Evolutionary conservation across 1,284 basidiomycete genomes (phyloP), one percentile per base, ranked within the genome.

Genomic region (Xanthoconium separans): DNA sequence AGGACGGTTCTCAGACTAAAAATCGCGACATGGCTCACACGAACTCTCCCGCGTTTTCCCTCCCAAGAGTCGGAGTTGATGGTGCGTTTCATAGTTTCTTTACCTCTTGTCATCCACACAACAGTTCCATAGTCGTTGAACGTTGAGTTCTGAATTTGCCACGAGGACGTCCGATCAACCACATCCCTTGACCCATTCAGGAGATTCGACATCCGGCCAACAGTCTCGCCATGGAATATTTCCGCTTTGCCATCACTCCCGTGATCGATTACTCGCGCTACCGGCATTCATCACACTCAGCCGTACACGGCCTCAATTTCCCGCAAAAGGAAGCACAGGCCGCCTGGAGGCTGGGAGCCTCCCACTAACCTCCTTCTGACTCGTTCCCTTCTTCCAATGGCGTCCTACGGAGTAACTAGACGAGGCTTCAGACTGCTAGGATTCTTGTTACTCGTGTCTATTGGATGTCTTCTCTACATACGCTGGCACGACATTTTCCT

Each of bases 361-460:
- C 29, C 53, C 41, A 37, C 20, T 24, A 22, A 41, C 48, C 4
- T 33, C 34, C 13, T 45, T n/a, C 36, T 16, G n/a, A n/a, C 16
- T 6, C 36, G 29, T 12, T 41, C 27, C 40, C 27, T 27, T 34
- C 39, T 42, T 41, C 15, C 46, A 15, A 70, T 70, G 65, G 8
- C 46, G 34, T 63, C 61, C 33, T 59, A 54, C 41, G 24, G 56
- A 15, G 34, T 71, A 33, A 64, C 69, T 10, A 68, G 53, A 51
- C 69, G 66, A 54, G 61, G 55, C 16, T 29, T 50, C 55, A 65
- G 53, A 29, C 31, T 58, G 29, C 5, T 71, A 3, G 39, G 36
- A 11, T 24, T 65, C 29, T 16, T 59, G 6, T 37, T 57, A 13
- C 45, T 22, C 18, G n/a, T 41, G 47, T 40, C 30, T 24, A 13